A percentile compares a stretch with the other conserved stretches of the same genome.
phyloP scores from a whole-genome alignment of 2,329 filamentous ascomycete genomes.

The Trichoderma koningiopsis region DNA sequence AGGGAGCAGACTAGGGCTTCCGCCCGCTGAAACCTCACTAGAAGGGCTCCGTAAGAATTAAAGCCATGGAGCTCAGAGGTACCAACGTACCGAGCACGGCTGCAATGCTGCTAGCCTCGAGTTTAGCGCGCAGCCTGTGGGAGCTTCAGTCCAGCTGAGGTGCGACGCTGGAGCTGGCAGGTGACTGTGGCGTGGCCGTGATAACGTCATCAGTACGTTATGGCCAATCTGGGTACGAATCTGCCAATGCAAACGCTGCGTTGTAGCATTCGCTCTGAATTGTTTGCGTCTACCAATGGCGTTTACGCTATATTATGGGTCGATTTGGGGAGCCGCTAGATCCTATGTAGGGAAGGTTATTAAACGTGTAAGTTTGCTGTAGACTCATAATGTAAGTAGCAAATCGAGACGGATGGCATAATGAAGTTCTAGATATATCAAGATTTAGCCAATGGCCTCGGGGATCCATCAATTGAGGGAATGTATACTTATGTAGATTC shows the following conservation, averaged over 20 bases:
- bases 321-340: neutral
- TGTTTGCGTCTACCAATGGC: neutral
- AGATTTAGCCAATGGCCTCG: neutral
- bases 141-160: neutral
- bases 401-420: neutral
- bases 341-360: neutral
- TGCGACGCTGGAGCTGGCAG: neutral
- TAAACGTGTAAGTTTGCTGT: neutral
- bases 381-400: neutral
- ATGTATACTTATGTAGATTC: neutral
- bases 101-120: neutral
- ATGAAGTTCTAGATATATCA: neutral
- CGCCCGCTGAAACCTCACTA: slow-evolving; percentile 15
- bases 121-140: neutral
- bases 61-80: neutral
- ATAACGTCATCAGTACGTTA: slow-evolving; percentile 38
- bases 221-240: neutral
- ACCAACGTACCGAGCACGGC: neutral
- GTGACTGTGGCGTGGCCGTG: neutral
- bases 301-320: neutral
- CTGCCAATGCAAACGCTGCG: neutral
- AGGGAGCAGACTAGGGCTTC: slow-evolving; percentile 19
- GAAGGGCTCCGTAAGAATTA: neutral
- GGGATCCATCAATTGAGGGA: neutral
- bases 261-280: neutral